phyloP scores from a whole-genome alignment of 148 eudicot genomes.

The Arbutus unedo region DNA sequence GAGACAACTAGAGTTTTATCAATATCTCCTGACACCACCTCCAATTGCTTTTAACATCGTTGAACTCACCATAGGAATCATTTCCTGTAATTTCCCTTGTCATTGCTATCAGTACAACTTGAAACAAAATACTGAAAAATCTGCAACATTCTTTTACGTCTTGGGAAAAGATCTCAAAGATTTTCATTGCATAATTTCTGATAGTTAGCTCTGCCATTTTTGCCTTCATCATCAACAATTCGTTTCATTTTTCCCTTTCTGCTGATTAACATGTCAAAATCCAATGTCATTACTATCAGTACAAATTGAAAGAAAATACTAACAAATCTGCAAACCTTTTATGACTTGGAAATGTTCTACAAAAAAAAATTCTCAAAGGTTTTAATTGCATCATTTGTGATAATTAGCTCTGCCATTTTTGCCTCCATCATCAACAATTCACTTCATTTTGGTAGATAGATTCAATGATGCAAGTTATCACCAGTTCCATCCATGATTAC shows the following conservation, averaged over 20 bases:
- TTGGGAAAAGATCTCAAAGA: background rate
- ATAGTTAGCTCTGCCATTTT: background rate
- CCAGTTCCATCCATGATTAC: no score
- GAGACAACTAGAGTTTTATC: background rate
- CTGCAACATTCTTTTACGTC: background rate
- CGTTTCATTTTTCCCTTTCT: background rate
- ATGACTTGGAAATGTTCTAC: no score
- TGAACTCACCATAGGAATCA: no score
- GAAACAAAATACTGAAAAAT: background rate
- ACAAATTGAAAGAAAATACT: background rate
- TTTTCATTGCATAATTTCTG: background rate
- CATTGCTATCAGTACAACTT: background rate
- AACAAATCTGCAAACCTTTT: background rate
- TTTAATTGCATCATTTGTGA: background rate
- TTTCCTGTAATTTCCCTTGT: background rate
- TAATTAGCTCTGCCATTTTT: background rate
- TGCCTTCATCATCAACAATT: background rate
- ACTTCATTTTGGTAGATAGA: background rate
- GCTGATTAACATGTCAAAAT: background rate
- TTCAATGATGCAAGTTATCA: background rate
- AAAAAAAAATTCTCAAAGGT: background rate
- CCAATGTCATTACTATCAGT: background rate
- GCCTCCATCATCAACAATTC: background rate
- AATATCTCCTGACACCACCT: background rate
- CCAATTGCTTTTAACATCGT: background rate